These are phyloP conservation scores for Tardiomyces blankii DNA, from an alignment of 1,139 yeast genomes.

Conservation along the genomic window DNA sequence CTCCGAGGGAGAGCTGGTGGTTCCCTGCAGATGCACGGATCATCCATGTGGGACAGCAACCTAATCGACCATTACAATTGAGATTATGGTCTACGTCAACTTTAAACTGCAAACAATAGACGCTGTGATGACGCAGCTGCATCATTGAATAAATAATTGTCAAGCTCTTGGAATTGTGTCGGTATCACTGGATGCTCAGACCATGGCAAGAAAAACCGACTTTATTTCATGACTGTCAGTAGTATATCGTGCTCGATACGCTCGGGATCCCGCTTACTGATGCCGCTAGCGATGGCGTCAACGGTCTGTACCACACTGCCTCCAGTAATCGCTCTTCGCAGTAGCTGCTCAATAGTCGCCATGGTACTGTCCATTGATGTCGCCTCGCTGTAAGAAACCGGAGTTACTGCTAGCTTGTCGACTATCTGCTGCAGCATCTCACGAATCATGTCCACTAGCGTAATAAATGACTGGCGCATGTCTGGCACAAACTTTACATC, in stretches of 20 bases:
- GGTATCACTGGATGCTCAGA: no score
- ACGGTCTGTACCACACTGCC: background rate
- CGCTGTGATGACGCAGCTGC: no score
- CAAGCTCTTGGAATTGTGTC: no score
- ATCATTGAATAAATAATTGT: no score
- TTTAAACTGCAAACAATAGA: no score
- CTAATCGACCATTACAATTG: no score
- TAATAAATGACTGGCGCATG: background rate
- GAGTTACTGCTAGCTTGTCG: background rate
- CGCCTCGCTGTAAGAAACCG: background rate
- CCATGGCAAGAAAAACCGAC: no score
- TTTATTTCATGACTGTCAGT: background rate
- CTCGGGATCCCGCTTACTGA: background rate
- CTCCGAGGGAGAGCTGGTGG: no score
- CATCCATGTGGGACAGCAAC: no score
- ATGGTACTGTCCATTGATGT: background rate
- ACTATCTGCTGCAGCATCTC: background rate
- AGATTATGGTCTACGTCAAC: no score
- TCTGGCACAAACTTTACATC: background rate
- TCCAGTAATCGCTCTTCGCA: background rate
- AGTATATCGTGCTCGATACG: background rate
- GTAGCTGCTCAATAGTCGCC: background rate
- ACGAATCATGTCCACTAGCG: background rate
- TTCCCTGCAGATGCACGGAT: no score
- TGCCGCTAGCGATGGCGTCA: background rate